phyloP scores from a whole-genome alignment of 2,329 filamentous ascomycete species.

The Nigrospora osmanthi region DNA sequence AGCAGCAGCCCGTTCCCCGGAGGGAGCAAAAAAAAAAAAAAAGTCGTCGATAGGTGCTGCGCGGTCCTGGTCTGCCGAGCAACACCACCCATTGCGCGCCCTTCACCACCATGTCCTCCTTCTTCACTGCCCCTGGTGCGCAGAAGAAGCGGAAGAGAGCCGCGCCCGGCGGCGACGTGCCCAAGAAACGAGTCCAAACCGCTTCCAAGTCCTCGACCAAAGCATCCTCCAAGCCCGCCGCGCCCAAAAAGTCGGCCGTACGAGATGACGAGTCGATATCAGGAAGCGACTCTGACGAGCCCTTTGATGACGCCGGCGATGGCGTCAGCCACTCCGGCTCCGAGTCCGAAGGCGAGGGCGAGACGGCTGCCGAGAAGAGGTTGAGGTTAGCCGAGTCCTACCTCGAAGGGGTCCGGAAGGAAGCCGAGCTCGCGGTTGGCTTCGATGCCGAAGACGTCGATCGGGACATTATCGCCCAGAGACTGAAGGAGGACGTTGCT shows the following conservation, averaged over 20 bases:
- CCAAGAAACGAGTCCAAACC: conserved; percentile 46
- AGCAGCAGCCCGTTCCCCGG: no score
- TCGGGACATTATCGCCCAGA: conserved; percentile 76
- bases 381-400: conserved; percentile 86
- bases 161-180: conserved; percentile 37
- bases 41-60: no score
- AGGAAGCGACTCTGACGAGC: conserved; percentile 66
- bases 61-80: no score
- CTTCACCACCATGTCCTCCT: conserved; percentile 69
- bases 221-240: conserved; percentile 17
- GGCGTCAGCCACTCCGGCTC: conserved; percentile 39
- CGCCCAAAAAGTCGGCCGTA: conserved; percentile 37
- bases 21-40: no score
- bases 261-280: conserved; percentile 75
- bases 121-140: conserved; percentile 83
- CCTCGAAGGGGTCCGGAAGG: conserved; percentile 78
- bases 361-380: conserved; percentile 84
- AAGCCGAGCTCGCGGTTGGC: conserved; percentile 69
- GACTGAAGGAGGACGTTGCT: conserved; percentile 80
- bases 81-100: no score
- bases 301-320: conserved; percentile 38
- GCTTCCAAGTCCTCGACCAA: conserved; percentile 20
- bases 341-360: conserved; percentile 66
- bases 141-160: conserved; percentile 85
- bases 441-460: conserved; percentile 95